phyloP scores from a whole-genome alignment of 345 rosid genomes.

The Erysimum cheiranthoides region DNA sequence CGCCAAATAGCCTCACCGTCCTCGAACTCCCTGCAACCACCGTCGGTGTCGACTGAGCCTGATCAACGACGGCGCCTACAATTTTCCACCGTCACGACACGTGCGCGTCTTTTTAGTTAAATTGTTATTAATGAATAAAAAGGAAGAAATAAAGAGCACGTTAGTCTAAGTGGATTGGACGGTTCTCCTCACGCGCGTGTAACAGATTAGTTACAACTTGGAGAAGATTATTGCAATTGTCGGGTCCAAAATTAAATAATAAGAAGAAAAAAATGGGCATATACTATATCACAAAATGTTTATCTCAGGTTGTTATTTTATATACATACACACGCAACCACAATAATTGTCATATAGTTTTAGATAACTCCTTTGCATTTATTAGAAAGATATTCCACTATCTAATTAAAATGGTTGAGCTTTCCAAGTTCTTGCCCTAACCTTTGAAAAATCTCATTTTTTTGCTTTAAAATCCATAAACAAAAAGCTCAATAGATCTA shows the following conservation, averaged over 20 bases:
- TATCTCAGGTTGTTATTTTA: conserved; percentile 33
- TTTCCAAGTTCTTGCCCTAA: conserved; percentile 7
- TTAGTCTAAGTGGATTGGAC: conserved; percentile 46
- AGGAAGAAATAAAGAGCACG: conserved; percentile 43
- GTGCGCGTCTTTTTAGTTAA: conserved; percentile 39
- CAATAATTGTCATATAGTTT: not conserved
- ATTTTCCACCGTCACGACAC: conserved; percentile 41
- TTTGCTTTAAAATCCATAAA: not conserved
- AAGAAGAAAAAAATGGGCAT: not conserved
- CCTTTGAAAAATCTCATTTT: not conserved
- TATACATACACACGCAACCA: conserved; percentile 35
- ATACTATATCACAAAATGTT: conserved; percentile 14
- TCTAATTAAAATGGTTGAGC: conserved; percentile 1
- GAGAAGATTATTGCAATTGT: conserved; percentile 38
- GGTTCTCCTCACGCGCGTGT: conserved; percentile 39
- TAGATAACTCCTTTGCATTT: not conserved
- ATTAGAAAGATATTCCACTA: not conserved
- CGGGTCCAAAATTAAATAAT: conserved; percentile 30
- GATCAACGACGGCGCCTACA: conserved; percentile 46
- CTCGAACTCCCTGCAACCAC: conserved; percentile 58
- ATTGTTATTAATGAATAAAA: not conserved
- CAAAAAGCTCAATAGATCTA: not conserved
- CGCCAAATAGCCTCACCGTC: conserved; percentile 86
- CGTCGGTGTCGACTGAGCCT: conserved; percentile 32
- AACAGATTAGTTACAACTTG: conserved; percentile 41